A percentile compares a stretch with the other conserved stretches of the same genome.
Conservation (phyloP, 2,329 filamentous ascomycete species). For the Botryosphaeria dothidea region DNA sequence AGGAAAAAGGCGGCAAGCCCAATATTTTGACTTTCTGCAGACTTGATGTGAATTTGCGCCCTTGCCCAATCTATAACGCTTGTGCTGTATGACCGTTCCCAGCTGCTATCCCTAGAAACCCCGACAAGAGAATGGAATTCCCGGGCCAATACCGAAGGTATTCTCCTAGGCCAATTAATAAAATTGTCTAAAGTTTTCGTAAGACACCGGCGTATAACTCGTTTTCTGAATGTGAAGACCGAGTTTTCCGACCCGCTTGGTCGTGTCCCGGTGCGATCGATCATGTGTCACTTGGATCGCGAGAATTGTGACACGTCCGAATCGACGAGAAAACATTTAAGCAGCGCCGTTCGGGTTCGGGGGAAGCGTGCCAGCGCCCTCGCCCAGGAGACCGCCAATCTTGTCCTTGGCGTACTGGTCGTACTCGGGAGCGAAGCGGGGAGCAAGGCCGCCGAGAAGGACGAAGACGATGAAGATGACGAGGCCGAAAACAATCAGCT, state of each 20-base stretch:
- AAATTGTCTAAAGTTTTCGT: conserved; percentile 12
- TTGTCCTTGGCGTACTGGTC: conserved; percentile 35
- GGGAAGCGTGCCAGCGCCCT: conserved; percentile 24
- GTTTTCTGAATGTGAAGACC: neutral
- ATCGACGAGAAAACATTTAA: conserved; percentile 3
- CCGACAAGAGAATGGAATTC: conserved; percentile 10
- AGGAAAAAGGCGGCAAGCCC: neutral
- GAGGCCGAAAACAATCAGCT: conserved; percentile 69
- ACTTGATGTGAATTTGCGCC: conserved; percentile 17
- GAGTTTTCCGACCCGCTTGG: neutral
- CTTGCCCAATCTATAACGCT: conserved; percentile 13
- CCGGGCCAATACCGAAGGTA: conserved; percentile 4
- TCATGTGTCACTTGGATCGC: neutral
- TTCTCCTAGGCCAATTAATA: conserved; percentile 16
- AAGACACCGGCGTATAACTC: conserved; percentile 15
- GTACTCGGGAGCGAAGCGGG: conserved; percentile 39
- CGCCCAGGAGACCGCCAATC: conserved; percentile 37
- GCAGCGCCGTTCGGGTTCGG: conserved; percentile 14
- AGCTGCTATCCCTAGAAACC: conserved; percentile 12
- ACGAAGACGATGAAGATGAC: conserved; percentile 67
- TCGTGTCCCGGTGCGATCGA: neutral
- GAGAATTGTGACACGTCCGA: neutral
- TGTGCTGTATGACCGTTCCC: conserved; percentile 8
- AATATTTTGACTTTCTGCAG: neutral
- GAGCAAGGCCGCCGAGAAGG: conserved; percentile 58